A percentile compares a stretch with the other conserved stretches of the same genome.
phyloP scores from a whole-genome alignment of 78 protist genomes.

The Dictyostelium citrinum region DNA sequence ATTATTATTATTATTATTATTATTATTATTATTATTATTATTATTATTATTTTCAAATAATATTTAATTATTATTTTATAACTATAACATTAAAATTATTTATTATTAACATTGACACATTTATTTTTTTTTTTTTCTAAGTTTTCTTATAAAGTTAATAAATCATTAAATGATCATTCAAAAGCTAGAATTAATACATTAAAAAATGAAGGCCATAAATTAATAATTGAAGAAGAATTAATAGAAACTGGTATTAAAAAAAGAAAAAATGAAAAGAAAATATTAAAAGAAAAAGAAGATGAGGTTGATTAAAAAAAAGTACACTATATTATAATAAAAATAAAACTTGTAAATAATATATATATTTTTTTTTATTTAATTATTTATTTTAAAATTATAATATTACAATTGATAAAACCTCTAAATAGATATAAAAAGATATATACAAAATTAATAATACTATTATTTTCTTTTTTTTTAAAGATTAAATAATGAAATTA shows the following conservation, averaged over 20 bases:
- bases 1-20: too few species aligned
- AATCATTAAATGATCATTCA: slow-evolving; percentile 41
- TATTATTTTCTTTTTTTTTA: neutral
- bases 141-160: slow-evolving; percentile 51
- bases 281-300: neutral
- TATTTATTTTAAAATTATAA: neutral
- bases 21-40: too few species aligned
- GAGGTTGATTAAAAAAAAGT: neutral
- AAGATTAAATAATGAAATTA: neutral
- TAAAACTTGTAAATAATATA: neutral
- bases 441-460: neutral
- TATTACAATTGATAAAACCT: neutral
- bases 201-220: slow-evolving; percentile 60
- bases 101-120: neutral
- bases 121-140: neutral
- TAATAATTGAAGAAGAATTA: slow-evolving; percentile 22
- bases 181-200: slow-evolving; percentile 22
- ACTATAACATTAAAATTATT: too few species aligned
- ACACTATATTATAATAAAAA: neutral
- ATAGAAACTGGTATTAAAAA: neutral
- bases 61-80: too few species aligned
- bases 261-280: neutral
- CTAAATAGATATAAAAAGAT: too few species aligned
- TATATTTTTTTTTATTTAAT: neutral
- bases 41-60: too few species aligned